Conservation (phyloP, 2,329 filamentous ascomycete genomes). For the Fusarium veterinarium region DNA sequence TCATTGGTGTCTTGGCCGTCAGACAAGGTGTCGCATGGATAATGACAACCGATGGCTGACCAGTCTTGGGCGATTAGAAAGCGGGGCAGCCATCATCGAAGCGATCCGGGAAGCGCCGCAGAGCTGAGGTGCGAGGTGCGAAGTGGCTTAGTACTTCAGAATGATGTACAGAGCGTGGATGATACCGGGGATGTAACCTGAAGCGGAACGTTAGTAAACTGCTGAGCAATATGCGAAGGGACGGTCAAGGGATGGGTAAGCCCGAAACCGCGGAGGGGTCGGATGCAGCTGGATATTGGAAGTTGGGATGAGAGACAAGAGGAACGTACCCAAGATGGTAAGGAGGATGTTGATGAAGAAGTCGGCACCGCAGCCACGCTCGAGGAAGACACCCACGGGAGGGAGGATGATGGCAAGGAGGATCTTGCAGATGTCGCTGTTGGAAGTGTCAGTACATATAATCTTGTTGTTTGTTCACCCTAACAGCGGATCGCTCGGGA, state of each 20-base stretch:
- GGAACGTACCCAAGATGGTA: conserved; percentile 72
- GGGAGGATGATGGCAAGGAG: conserved; percentile 91
- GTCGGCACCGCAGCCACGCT: conserved; percentile 88
- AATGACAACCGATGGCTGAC: conserved; percentile 21
- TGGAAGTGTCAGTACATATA: conserved; percentile 15
- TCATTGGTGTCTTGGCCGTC: conserved; percentile 35
- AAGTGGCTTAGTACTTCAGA: conserved; percentile 77
- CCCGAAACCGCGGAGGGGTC: conserved; percentile 53
- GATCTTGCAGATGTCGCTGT: conserved; percentile 72
- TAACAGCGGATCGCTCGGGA: conserved; percentile 36
- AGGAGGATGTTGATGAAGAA: conserved; percentile 93
- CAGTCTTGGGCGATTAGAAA: conserved; percentile 19
- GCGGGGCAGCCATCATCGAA: conserved; percentile 28
- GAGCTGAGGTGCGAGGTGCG: conserved; percentile 22
- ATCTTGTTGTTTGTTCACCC: background rate
- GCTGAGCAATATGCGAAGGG: background rate
- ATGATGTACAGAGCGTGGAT: conserved; percentile 96
- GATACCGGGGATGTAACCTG: conserved; percentile 79
- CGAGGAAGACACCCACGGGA: conserved; percentile 92
- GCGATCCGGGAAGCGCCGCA: conserved; percentile 20
- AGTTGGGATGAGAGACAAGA: background rate
- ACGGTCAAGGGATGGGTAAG: background rate
- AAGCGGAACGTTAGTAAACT: conserved; percentile 24
- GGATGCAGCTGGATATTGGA: conserved; percentile 41
- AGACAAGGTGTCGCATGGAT: conserved; percentile 24